Evolutionary conservation across 2,329 filamentous ascomycete genomes (phyloP).

Genomic region (Fonsecaea monophora): DNA sequence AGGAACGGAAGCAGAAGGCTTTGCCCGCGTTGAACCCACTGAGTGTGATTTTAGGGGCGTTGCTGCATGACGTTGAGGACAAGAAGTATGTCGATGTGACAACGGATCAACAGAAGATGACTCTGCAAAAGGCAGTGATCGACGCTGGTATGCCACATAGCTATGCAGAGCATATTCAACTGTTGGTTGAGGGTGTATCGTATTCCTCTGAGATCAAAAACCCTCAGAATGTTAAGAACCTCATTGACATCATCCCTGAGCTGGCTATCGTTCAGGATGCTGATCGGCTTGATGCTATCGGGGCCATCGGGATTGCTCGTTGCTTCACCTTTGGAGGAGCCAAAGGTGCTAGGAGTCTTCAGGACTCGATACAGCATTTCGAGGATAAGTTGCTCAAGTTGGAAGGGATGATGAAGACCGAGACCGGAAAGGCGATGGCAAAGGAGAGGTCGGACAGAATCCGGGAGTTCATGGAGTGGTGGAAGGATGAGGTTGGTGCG

Average conservation of each 20-base stretch:
- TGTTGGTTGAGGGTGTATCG: slow-evolving; percentile 76
- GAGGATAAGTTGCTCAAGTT: slow-evolving; percentile 75
- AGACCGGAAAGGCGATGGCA: slow-evolving; percentile 59
- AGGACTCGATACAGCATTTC: slow-evolving; percentile 75
- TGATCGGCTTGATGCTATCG: slow-evolving; percentile 88
- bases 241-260: slow-evolving; percentile 74
- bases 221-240: slow-evolving; percentile 62
- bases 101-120: slow-evolving; percentile 23
- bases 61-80: slow-evolving; percentile 43
- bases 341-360: slow-evolving; percentile 58
- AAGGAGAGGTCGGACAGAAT: slow-evolving; percentile 57
- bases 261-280: slow-evolving; percentile 89
- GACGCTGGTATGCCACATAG: slow-evolving; percentile 32
- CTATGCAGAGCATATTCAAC: slow-evolving; percentile 69
- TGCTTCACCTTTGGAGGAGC: slow-evolving; percentile 79
- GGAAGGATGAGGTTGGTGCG: slow-evolving; percentile 57
- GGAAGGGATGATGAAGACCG: slow-evolving; percentile 66
- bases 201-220: slow-evolving; percentile 76
- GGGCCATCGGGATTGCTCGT: slow-evolving; percentile 81
- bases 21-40: slow-evolving; percentile 33
- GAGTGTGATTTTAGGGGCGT: slow-evolving; percentile 40
- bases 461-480: slow-evolving; percentile 60
- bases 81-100: slow-evolving; percentile 39
- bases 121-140: slow-evolving; percentile 29
- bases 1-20: slow-evolving; percentile 25